Base-by-base conservation (phyloP, 164 flowering plant genomes). In the Taxillus chinensis region DNA sequence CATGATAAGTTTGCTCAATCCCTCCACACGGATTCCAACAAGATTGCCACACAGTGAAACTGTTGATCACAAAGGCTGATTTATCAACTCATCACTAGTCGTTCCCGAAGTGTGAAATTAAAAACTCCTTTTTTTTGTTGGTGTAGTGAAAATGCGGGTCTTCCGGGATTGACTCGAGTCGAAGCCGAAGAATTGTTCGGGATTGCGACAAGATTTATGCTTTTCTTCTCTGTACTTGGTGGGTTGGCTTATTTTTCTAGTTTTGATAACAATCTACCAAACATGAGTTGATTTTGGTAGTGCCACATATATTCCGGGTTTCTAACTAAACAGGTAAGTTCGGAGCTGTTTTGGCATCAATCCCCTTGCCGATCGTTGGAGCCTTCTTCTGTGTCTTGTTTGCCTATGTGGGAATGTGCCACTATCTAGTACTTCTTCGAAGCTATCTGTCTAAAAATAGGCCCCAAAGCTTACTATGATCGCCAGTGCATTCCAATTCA, bases 291-390 rank as follows among this genome's bases (percentile, higher is more conserved):
- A 27, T 27, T 27, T 49, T 12, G 12, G 2, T 57, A 45, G 42
- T 16, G 12, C 8, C 42, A 7, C 39, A 49, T 61, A 37, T 8
- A 50, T 14, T 55, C 39, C 57, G 17, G 67, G 54, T 63, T 14
- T 17, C 15, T 42, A 12, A 59, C 53, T 9, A 6, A 9, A 27
- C 82, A 86, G 91, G 88, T 16, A 86, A 86, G 67, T 86, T 86
- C 57, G 88, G 91, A 1, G 88, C 91, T 17, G 50, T 86, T 61
- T 67, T 86, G 38, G 91, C 91, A 61, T 83, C 91, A 2, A 80
- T 86, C 49, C 91, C 88, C 0, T 63, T 82, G 58, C 87, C 91
- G 39, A 82, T 86, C 37, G 52, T 83, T 42, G 91, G 85, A 17
- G 91, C 91, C 15, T 11, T 80, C n/a, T 77, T 80, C 71, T 86